Evolutionary conservation across 2,329 filamentous ascomycete genomes (phyloP), one percentile per base, ranked within the genome.

Genomic region (Clarireedia monteithiana): DNA sequence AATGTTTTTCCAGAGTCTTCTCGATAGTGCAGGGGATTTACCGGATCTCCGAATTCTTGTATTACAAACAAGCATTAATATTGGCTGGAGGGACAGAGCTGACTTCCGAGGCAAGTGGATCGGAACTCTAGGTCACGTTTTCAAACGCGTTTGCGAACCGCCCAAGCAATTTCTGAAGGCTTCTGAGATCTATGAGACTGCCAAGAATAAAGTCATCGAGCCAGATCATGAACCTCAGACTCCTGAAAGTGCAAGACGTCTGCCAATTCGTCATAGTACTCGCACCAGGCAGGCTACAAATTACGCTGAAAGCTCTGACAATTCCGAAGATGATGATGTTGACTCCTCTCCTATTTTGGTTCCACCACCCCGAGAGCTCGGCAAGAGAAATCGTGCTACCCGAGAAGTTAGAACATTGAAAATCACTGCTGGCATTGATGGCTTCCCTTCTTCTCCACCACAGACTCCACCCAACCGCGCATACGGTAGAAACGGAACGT

Each of bases 81-180:
- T 84, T 47, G 84, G 87, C 26, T 96, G 91, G 89, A 85, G 90
- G 59, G 83, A 90, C 66, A 83, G 92, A 44, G 88, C 88, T 17
- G 79, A 79, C n/a, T 85, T 96, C 65, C 82, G 91, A 40, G 83
- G 86, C 62, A 81, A 82, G 61, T 95, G 91, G 89, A 84, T 84
- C 50, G 76, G 80, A n/a, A 84, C 78, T 60, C 74, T 96, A 51
- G 79, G 83, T 55, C 77, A 75, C 12, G 78, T 90, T 2, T 91
- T 89, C 64, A 76, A 84, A 49, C 75, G 82, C 15, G 72, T 69
- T 2, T 70, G 69, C 15, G 60, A 71, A 20, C 68, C 75, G 36
- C 68, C 67, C 12, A 57, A 48, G n/a, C 26, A 48, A 23, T 53
- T 57, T 5, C 20, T 52, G 14, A 56, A 56, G 36, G 48, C 53